Evolutionary conservation across 2,329 filamentous ascomycete species (phyloP), one percentile per base, ranked within the genome.

Genomic region (Aspergillus piperis): DNA sequence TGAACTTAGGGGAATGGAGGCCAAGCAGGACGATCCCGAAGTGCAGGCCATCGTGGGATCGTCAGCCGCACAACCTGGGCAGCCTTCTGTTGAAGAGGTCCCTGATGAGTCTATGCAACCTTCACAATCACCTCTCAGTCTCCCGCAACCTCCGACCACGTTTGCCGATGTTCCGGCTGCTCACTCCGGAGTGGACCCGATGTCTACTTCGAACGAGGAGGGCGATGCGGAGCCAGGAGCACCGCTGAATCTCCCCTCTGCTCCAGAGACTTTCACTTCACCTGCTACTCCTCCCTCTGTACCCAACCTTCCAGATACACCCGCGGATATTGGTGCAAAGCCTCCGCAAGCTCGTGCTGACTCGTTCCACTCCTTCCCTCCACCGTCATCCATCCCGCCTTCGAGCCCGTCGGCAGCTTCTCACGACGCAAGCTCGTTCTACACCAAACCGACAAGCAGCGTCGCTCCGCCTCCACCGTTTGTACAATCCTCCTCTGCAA

Each of bases 11-110:
- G 51, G 38, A 10, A 50, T 61, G 11, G 79, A 81, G 47, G 76
- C 89, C n/a, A 86, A 88, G 67, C 83, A 85, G 1, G 82, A 83
- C 57, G 88, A 91, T 62, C 84, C 87, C 2, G 88, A 90, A 54
- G 85, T 90, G 1, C 83, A 85, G 68, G 76, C 80, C 44, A 77
- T 87, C 54, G 80, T 75, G 52, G 75, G 77, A 62, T 73, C 71
- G 0, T 69, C 75, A 11, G 75, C 78, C 0, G 62, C 67, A 83
- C 36, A 86, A 63, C 62, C 70, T 55, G 64, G 71, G 63, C 80
- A 86, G 63, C 78, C 85, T 0, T 83, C 83, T 1, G 85, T 88
- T 8, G 86, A 89, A 68, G 84, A 87, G 38, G 82, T 82, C 0
- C 82, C 83, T 4, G 85, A 88, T 61, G 86, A 86, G 51, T 78